Base-by-base conservation (phyloP, 768 basidiomycete species). In the Lactarius evosmus region DNA sequence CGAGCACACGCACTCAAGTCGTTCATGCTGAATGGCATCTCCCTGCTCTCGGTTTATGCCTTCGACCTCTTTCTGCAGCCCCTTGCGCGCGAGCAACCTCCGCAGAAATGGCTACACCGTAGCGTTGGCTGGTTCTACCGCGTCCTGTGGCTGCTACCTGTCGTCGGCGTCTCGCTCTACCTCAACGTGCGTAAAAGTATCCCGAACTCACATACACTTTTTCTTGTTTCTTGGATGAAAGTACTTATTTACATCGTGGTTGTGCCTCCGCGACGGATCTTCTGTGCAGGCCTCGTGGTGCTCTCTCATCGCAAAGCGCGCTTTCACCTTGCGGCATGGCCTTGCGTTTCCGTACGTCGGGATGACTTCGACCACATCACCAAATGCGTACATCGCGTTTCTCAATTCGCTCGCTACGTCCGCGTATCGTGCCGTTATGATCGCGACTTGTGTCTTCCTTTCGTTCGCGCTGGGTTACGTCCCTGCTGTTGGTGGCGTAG, bases 341-440 rank as follows among this genome's bases (percentile, higher is more conserved):
- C 62, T 58, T 22, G 46, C 66, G 34, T 67, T 27, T 19, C 56
- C 66, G 25, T 67, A 64, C 44, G 78, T 78, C 16, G 82, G 84
- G 36, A 78, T 85, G 11, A 77, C 79, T 19, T 75, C 76, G 4
- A 71, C 71, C 2, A 79, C 80, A 40, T 79, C 81, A 38, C 78
- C 87, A 7, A 77, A 82, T 49, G 85, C 85, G 0, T 90, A 89
- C 72, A 82, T 80, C 4, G 87, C 88, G 9, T 79, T 93, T 75
- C 77, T 94, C 59, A 89, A 82, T 19, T 82, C 86, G 50, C 79
- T 93, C 40, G 89, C 91, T 17, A 87, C 87, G 19, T 91, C 89
- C 8, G 89, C 89, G 6, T 95, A 94, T 69, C 83, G 92, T 19
- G 81, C 81, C 2, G 85, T 93, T 61, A 91, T 95, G 88, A 83